Percentiles rank a stretch among this genome's conserved stretches.
Evolutionary conservation across 441 rosid genomes (phyloP).

Genomic region (Isatis lusitanica): DNA sequence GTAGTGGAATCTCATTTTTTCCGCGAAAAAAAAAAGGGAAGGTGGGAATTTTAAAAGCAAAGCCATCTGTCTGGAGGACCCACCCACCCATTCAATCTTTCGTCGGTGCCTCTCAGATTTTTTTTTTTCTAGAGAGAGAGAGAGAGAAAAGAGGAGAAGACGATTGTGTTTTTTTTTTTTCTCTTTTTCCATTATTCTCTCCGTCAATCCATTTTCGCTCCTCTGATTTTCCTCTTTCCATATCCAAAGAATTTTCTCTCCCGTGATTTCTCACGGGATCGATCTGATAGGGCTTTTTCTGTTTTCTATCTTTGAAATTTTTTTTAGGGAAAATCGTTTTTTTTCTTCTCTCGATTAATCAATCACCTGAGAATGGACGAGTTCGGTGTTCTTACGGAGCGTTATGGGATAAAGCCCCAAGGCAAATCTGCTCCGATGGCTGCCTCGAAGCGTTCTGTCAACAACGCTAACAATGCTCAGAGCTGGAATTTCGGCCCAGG

Average conservation of each 20-base stretch:
- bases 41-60: slow-evolving; percentile 28
- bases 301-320: not conserved
- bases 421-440: slow-evolving; percentile 93
- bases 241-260: not conserved
- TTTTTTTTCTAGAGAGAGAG: not conserved
- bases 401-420: slow-evolving; percentile 79
- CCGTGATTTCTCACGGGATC: slow-evolving; percentile 4
- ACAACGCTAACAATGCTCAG: slow-evolving; percentile 16
- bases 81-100: slow-evolving; percentile 23
- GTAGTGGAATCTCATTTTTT: not conserved
- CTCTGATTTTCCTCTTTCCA: not conserved
- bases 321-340: not conserved
- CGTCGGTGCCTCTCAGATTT: slow-evolving; percentile 30
- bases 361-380: slow-evolving; percentile 58
- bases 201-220: not conserved
- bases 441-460: slow-evolving; percentile 46
- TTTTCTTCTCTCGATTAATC: not conserved
- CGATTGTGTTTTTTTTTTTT: not conserved
- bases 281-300: not conserved
- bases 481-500: slow-evolving; percentile 36
- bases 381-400: slow-evolving; percentile 83
- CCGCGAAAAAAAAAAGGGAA: not conserved
- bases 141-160: not conserved
- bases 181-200: slow-evolving; percentile 6
- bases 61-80: slow-evolving; percentile 22